Percentiles rank a stretch among this genome's conserved stretches.
These are phyloP conservation scores for Canavalia gladiata DNA, from an alignment of 306 rosid species.

Conservation along the genomic window DNA sequence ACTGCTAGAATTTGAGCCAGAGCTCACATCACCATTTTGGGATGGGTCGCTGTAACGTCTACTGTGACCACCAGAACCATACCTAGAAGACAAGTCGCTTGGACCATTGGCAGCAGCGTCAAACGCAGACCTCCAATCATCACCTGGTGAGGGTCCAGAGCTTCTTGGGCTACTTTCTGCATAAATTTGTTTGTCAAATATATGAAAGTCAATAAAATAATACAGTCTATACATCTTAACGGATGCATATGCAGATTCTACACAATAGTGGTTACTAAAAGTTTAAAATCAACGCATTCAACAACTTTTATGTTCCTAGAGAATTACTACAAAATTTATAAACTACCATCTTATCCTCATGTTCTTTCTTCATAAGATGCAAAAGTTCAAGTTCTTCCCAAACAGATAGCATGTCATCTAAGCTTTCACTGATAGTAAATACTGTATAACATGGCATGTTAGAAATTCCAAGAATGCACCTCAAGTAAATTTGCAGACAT, in stretches of 20 bases:
- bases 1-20: slow-evolving; percentile 60
- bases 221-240: slow-evolving; percentile 16
- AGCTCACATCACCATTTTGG: slow-evolving; percentile 58
- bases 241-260: slow-evolving; percentile 29
- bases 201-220: slow-evolving; percentile 16
- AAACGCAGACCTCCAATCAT: slow-evolving; percentile 72
- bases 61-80: slow-evolving; percentile 64
- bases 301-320: slow-evolving; percentile 11
- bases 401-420: slow-evolving; percentile 12
- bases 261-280: background rate
- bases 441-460: background rate
- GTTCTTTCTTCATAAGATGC: slow-evolving; percentile 5
- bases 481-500: slow-evolving; percentile 36
- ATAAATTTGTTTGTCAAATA: slow-evolving; percentile 31
- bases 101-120: slow-evolving; percentile 69
- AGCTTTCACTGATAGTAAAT: slow-evolving; percentile 26
- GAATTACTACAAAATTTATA: slow-evolving; percentile 13
- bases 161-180: slow-evolving; percentile 62
- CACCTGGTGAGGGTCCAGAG: slow-evolving; percentile 52
- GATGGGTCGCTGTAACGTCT: slow-evolving; percentile 68
- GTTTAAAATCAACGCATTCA: slow-evolving; percentile 6
- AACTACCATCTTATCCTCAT: background rate
- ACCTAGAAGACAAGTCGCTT: slow-evolving; percentile 55
- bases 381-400: slow-evolving; percentile 25
- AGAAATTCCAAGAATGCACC: slow-evolving; percentile 37